Evolutionary conservation across 2,329 filamentous ascomycete species (phyloP), one percentile per base, ranked within the genome.

Genomic region (Aspergillus novoparasiticus): DNA sequence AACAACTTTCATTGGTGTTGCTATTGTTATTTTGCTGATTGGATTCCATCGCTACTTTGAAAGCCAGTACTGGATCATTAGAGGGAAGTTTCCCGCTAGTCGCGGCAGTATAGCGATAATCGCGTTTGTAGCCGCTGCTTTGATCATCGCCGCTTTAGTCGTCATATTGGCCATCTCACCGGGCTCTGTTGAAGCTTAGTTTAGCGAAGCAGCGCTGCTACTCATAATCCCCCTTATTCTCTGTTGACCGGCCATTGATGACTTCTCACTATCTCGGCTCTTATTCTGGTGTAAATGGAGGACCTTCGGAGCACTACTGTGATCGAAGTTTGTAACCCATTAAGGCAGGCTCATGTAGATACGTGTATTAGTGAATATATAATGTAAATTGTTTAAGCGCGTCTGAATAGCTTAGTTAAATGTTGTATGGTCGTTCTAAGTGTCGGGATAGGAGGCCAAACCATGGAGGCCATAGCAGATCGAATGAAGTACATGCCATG

Each of bases 21-120:
- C 84, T 3, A 86, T 89, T 46, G 66, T 89, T 8, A 84, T 89
- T 54, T 79, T 90, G 2, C 72, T 87, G 28, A 81, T 89, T 34
- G 87, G 87, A 3, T 89, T 89, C 68, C 87, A 89, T 71, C 81
- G 87, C 50, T 90, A 89, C 69, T 89, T 89, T 69, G 87, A 89
- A 70, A 84, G 84, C 48, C 87, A 90, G 76, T 86, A 89, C 72
- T 90, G 88, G 80, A 86, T 90, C 60, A 86, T 89, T 28, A 76
- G 86, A 4, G 87, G 87, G 58, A 89, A 89, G 72, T 90, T 90
- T 61, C 87, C 87, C 0, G 87, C 87, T 4, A 86, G 84, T 62
- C 81, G 87, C 60, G 86, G 86, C 5, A 89, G 87, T 68, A 82
- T 90, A 45, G 77, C 87, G 30, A 63, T 89, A n/a, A 83, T 89